Evolutionary conservation across 1,284 basidiomycete genomes (phyloP), one percentile per base, ranked within the genome.

Genomic region (Pyrrhoderma lamaoense): DNA sequence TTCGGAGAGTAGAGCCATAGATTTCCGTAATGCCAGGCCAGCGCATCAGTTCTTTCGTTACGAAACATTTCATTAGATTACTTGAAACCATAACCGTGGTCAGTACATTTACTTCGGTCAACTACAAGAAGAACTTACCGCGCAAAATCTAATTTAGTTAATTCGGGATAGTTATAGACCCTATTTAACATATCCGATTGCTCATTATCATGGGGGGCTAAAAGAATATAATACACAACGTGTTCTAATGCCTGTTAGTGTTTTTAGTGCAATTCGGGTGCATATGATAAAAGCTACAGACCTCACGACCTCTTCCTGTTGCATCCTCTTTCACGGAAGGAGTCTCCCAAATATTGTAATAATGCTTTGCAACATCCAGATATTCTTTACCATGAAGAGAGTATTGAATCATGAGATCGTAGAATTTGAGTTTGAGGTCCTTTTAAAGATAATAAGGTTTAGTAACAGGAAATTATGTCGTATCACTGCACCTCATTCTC

Each of bases 101-200:
- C 38, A 57, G 56, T 31, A n/a, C 44, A 18, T 27, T 34, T 52
- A 44, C 34, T 11, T 42, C 40, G 44, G 3, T 5, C 36, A 47
- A 57, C 21, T 58, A 25, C 16, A 25, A 31, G 3, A n/a, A n/a
- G 16, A 4, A 71, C 91, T 59, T 62, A 96, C 93, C 86, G 86
- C 63, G 96, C 89, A 48, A 93, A 76, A 49, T 92, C 85, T 39
- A 95, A 76, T 62, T 87, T 89, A 54, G 79, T 71, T 42, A 98
- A 69, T 36, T 83, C 85, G 45, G 89, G 75, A 67, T 95, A 80
- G 52, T 74, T 73, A 62, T 82, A 92, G 23, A 96, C 74, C 60
- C 93, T 86, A 61, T 97, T 85, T 49, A 99, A 74, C 82, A 99
- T 91, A 65, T 99, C 94, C 13, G 85, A 91, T 69, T 99, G 96